Base-by-base conservation (phyloP, 2,329 filamentous ascomycete genomes). In the Shiraia sp. region DNA sequence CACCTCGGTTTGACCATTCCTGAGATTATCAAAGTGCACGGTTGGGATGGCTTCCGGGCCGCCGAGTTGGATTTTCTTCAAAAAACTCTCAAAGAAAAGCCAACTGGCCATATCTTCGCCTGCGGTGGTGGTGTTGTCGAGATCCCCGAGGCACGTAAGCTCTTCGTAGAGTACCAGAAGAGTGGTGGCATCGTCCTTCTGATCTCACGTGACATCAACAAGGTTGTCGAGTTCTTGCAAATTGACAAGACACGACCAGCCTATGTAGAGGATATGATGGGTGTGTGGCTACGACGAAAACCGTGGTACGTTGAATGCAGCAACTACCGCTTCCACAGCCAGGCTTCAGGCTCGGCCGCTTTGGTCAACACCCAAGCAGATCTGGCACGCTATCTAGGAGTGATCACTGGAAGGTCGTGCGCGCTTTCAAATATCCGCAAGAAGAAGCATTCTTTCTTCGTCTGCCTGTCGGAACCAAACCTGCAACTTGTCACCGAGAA, bases 81-180 rank as follows among this genome's bases (percentile, higher is more conserved):
- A 51, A 81, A 84, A 29, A 80, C 88, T 19, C 82, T 95, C 65
- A 80, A 82, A 39, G 88, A 91, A 41, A 86, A 88, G 56, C 76
- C 87, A 2, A 80, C 78, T 2, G 87, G 87, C 3, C 78, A 95
- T 61, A 81, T 99, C 48, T 90, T 99, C 64, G 93, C 93, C 1
- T 97, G 92, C 54, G 93, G 93, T 38, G 93, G 93, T 30, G 93
- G 93, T 22, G 81, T 99, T 22, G 91, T 99, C 9, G 93, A 99
- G 68, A 88, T 82, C 1, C 81, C 86, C 1, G 86, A 87, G 59
- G 90, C 90, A 14, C 84, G 91, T 12, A 79, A 89, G 49, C 70
- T 95, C 19, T 81, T 99, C 25, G 75, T 79, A 17, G 78, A 85
- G 24, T 92, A 91, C 65, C 81, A 87, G 59, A 81, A 83, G 53